These are phyloP conservation scores for Phylloporus scabripes DNA, from an alignment of 768 basidiomycete species.

Conservation along the genomic window DNA sequence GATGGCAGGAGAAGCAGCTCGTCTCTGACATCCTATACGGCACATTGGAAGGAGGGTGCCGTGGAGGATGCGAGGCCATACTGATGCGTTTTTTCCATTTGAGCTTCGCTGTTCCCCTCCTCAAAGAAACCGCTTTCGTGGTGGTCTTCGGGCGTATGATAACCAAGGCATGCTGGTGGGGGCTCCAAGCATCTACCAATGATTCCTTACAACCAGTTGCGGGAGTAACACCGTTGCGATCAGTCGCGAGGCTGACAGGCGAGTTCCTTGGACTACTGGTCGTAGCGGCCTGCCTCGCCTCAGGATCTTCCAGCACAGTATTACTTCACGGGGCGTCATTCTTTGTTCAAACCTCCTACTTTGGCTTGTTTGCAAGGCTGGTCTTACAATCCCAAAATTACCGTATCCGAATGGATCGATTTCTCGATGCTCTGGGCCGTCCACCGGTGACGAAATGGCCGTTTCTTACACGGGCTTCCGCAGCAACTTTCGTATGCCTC, in stretches of 20 bases:
- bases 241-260: slow-evolving; percentile 4
- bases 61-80: slow-evolving; percentile 13
- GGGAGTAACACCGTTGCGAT: slow-evolving; percentile 7
- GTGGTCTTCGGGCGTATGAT: slow-evolving; percentile 8
- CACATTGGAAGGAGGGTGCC: slow-evolving; percentile 10
- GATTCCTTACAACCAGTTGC: background rate
- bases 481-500: slow-evolving; percentile 15
- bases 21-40: slow-evolving; percentile 8
- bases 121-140: slow-evolving; percentile 4
- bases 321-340: slow-evolving; percentile 8
- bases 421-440: slow-evolving; percentile 3
- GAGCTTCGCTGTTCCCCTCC: slow-evolving; percentile 1
- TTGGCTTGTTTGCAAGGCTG: slow-evolving; percentile 14
- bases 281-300: slow-evolving; percentile 1
- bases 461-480: slow-evolving; percentile 13
- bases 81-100: slow-evolving; percentile 10
- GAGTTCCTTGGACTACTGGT: slow-evolving; percentile 11
- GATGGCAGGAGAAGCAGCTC: slow-evolving; percentile 7
- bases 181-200: slow-evolving; percentile 6
- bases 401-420: slow-evolving; percentile 11
- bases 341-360: slow-evolving; percentile 13
- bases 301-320: slow-evolving; percentile 1
- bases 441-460: slow-evolving; percentile 12
- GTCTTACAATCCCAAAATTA: slow-evolving; percentile 14
- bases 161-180: slow-evolving; percentile 8